Percentiles rank a stretch among this genome's conserved stretches.
These are phyloP conservation scores for Porodaedalea pini DNA, from an alignment of 1,284 basidiomycete genomes.

Conservation along the genomic window DNA sequence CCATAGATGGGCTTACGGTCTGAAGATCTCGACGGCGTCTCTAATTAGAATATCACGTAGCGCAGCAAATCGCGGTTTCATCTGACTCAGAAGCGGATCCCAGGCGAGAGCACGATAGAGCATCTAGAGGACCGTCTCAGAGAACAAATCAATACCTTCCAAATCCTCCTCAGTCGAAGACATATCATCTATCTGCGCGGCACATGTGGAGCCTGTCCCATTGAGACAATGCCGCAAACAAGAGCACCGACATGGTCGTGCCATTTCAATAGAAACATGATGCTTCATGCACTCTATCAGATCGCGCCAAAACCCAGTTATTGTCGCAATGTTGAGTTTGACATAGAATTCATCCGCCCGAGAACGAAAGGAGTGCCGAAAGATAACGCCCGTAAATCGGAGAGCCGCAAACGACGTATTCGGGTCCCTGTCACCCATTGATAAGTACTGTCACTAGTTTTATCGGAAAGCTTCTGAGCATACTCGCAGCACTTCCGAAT, in stretches of 20 bases:
- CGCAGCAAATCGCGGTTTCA: neutral
- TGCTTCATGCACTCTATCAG: neutral
- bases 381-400: constrained; percentile 2
- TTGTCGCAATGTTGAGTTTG: neutral
- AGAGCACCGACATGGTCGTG: too few relatives aligned
- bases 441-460: neutral
- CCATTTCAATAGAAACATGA: neutral
- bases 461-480: neutral
- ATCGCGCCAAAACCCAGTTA: neutral
- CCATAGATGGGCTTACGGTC: neutral
- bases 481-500: constrained; percentile 6
- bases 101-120: neutral
- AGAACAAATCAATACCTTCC: constrained; percentile 1
- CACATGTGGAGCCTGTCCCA: neutral
- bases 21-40: neutral
- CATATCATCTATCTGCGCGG: neutral
- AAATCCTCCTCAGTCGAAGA: neutral
- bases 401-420: constrained; percentile 3
- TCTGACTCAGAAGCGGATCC: neutral
- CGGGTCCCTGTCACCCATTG: neutral
- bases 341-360: neutral
- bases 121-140: constrained; percentile 3
- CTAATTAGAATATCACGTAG: neutral
- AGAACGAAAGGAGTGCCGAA: neutral
- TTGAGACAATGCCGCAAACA: too few relatives aligned